phyloP scores from a whole-genome alignment of 1,284 basidiomycete genomes.

The Marasmius fiardii region DNA sequence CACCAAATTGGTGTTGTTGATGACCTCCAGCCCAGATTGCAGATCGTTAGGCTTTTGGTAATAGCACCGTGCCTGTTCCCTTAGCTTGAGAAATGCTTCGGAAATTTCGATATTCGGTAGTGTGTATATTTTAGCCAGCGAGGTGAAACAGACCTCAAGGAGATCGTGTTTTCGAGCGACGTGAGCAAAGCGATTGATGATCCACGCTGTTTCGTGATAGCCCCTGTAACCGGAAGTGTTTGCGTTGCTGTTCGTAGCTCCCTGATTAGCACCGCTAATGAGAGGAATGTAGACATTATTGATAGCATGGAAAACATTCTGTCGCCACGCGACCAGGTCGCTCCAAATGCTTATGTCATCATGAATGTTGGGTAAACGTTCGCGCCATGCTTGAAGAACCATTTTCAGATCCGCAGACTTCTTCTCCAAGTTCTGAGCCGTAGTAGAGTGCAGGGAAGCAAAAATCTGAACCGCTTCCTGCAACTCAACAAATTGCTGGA shows the following conservation, averaged over 20 bases:
- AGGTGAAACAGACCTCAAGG: slow-evolving; percentile 93
- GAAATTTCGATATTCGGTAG: slow-evolving; percentile 99
- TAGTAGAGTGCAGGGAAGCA: slow-evolving; percentile 86
- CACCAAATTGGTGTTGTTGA: slow-evolving; percentile 99
- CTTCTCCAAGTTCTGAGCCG: slow-evolving; percentile 87
- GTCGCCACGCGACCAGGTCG: slow-evolving; percentile 96
- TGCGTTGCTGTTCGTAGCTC: slow-evolving; percentile 48
- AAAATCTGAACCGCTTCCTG: slow-evolving; percentile 97
- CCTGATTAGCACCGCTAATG: slow-evolving; percentile 53
- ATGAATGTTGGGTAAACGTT: slow-evolving; percentile 92
- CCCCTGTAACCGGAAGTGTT: slow-evolving; percentile 95
- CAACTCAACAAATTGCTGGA: slow-evolving; percentile 98
- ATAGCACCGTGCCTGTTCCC: slow-evolving; percentile 99
- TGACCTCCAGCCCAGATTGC: slow-evolving; percentile 93
- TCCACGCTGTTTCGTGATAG: slow-evolving; percentile 99
- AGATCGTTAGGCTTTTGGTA: slow-evolving; percentile 96
- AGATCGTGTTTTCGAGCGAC: slow-evolving; percentile 97
- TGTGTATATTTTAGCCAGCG: slow-evolving; percentile 97
- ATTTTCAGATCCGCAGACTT: slow-evolving; percentile 95
- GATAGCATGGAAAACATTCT: slow-evolving; percentile 92
- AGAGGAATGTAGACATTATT: slow-evolving; percentile 96
- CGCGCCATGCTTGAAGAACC: slow-evolving; percentile 95
- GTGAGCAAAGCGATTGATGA: slow-evolving; percentile 99
- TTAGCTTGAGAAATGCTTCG: slow-evolving; percentile 97
- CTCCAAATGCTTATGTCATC: slow-evolving; percentile 99